phyloP scores from a whole-genome alignment of 495 filamentous ascomycete species.

The Staphylotrichum tortipilum region DNA sequence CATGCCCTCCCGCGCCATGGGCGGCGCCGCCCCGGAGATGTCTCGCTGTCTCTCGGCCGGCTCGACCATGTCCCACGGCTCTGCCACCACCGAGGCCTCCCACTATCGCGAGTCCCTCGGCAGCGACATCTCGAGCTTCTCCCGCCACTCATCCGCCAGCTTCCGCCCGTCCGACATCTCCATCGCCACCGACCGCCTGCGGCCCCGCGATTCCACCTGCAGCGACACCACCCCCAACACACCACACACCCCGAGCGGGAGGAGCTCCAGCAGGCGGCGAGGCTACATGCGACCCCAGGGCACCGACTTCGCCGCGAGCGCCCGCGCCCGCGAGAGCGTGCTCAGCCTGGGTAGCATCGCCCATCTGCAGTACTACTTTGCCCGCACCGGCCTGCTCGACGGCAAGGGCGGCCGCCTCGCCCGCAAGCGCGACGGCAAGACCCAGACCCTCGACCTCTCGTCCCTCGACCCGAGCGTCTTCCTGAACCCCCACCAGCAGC shows the following conservation, averaged over 20 bases:
- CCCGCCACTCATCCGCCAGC: constrained; percentile 44
- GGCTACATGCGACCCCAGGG: constrained; percentile 88
- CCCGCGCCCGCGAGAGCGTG: constrained; percentile 81
- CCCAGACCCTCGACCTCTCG: constrained; percentile 40
- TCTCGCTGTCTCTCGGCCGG: constrained; percentile 68
- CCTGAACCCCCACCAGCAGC: constrained; percentile 34
- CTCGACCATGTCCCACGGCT: constrained; percentile 53
- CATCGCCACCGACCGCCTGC: constrained; percentile 34
- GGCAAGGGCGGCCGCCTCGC: constrained; percentile 83
- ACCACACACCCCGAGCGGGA: not conserved
- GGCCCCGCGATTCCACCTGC: constrained; percentile 40
- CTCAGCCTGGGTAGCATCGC: constrained; percentile 94
- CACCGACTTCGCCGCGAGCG: constrained; percentile 84
- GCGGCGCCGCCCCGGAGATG: constrained; percentile 49
- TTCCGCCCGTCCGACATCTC: constrained; percentile 31
- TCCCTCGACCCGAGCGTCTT: constrained; percentile 32
- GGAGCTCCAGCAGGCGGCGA: constrained; percentile 50
- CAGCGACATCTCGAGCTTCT: constrained; percentile 42
- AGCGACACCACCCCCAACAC: constrained; percentile 27
- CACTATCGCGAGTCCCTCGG: constrained; percentile 41
- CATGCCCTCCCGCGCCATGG: constrained; percentile 57
- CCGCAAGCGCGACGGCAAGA: constrained; percentile 55
- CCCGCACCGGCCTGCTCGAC: constrained; percentile 84
- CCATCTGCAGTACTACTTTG: constrained; percentile 97
- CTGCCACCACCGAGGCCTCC: constrained; percentile 50